Conservation (phyloP, 2,329 filamentous ascomycete genomes). For the Xylaria sp. region DNA sequence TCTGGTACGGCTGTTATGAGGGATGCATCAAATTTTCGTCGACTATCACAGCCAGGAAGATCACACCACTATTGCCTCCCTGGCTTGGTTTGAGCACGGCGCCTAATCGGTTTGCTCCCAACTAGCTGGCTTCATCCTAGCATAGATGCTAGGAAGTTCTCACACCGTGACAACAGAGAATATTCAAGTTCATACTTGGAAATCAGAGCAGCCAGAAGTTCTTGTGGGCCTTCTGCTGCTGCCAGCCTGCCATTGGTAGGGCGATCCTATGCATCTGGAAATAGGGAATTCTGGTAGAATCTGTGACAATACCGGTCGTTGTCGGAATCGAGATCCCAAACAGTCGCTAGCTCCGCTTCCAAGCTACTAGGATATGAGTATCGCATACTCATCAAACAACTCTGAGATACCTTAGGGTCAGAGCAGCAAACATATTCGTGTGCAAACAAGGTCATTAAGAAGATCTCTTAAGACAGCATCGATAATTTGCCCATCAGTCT, state of each 20-base stretch:
- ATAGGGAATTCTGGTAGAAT: not conserved
- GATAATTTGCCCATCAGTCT: conserved; percentile 11
- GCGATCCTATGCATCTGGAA: not conserved
- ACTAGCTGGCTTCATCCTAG: conserved; percentile 21
- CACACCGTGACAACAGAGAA: conserved; percentile 7
- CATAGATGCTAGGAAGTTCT: not conserved
- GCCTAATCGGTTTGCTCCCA: conserved; percentile 29
- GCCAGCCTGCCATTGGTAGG: conserved; percentile 7
- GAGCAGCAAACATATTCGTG: not conserved
- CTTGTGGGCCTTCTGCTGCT: not conserved
- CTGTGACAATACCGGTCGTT: not conserved
- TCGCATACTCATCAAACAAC: not conserved
- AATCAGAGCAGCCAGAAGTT: not conserved
- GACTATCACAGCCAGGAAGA: conserved; percentile 19
- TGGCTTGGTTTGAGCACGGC: conserved; percentile 12
- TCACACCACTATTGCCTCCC: conserved; percentile 17
- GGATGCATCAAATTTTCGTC: conserved; percentile 8
- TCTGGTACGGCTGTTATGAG: conserved; percentile 12
- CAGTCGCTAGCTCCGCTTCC: conserved; percentile 7
- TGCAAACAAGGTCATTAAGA: not conserved
- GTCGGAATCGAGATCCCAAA: conserved; percentile 4
- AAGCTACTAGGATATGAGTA: not conserved
- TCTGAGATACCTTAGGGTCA: not conserved
- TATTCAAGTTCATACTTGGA: not conserved
- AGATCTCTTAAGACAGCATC: not conserved